Evolutionary conservation across 345 rosid genomes (phyloP), one percentile per base, ranked within the genome.

Genomic region (Turnera subulata): DNA sequence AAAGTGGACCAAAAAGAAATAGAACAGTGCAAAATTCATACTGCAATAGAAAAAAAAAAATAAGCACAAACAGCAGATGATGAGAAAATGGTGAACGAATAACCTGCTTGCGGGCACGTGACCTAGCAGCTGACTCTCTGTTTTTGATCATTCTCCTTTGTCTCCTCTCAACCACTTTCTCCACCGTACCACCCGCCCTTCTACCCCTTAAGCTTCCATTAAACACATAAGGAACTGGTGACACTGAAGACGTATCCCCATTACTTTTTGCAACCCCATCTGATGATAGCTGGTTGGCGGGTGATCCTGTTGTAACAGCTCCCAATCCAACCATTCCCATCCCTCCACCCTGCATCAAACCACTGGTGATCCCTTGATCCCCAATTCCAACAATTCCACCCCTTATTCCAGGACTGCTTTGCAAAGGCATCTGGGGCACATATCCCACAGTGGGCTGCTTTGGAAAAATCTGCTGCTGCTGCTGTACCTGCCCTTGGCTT

Each of bases 71-170:
- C 18, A 62, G 35, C 52, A 29, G 53, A 63, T 35, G 38, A 66
- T 1, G 26, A 52, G 32, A 33, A 48, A 23, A 55, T 44, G 13
- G 61, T 6, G 50, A 69, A 45, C 15, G n/a, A 57, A 62, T 44
- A 66, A 89, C 99, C 84, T 93, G 99, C 76, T 93, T 93, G 42
- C 99, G 99, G 65, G 99, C 99, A 5, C 99, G 85, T 26, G 99
- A 93, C 57, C 97, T 80, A 35, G 99, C 97, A 75, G 99, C 99
- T 14, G 99, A 89, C 70, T 93, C 97, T 71, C 99, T 83, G 48
- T 93, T 93, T 83, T 93, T 93, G 46, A 93, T 90, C 99, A 93
- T 93, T 77, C 99, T 87, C 70, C 82, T 85, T 55, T 90, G 97
- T 76, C 96, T 93, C 80, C 97, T 85, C 82, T 93, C 99, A 58